Evolutionary conservation across 2,329 filamentous ascomycete species (phyloP).

Genomic region (Pseudogymnoascus sp.): DNA sequence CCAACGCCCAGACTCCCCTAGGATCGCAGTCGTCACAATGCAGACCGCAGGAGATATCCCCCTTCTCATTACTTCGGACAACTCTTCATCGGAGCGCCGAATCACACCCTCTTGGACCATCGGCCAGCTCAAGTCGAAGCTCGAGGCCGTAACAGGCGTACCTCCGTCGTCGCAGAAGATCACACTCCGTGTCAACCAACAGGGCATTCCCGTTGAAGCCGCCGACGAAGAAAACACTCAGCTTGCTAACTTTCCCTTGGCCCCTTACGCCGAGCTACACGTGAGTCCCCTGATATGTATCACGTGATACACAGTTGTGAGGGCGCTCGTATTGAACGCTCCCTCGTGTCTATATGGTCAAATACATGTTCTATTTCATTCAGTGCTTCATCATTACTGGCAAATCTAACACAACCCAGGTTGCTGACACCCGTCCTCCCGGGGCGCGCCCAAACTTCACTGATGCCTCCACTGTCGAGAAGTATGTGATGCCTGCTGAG

Average conservation of each 20-base stretch:
- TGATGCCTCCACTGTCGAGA: conserved; percentile 73
- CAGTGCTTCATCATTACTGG: not conserved
- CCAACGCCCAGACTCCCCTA: not conserved
- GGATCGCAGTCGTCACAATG: conserved; percentile 16
- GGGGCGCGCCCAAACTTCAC: conserved; percentile 69
- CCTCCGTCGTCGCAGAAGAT: conserved; percentile 73
- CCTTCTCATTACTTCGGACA: conserved; percentile 66
- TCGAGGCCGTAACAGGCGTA: conserved; percentile 88
- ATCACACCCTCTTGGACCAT: conserved; percentile 91
- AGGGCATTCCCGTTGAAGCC: conserved; percentile 57
- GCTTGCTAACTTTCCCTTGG: conserved; percentile 57
- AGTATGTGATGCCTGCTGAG: conserved; percentile 78
- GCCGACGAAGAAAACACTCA: conserved; percentile 62
- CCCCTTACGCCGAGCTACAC: conserved; percentile 68
- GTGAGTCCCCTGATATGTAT: conserved; percentile 44
- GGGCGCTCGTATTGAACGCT: not conserved
- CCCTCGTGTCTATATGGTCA: not conserved
- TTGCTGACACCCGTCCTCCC: conserved; percentile 70
- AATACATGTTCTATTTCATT: not conserved
- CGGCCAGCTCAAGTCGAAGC: conserved; percentile 70
- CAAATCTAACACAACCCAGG: conserved; percentile 39
- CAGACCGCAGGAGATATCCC: conserved; percentile 62
- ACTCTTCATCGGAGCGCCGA: conserved; percentile 76
- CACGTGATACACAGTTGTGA: not conserved
- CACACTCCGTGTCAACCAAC: conserved; percentile 57